Evolutionary conservation across 73 alveolate genomes (phyloP).

Genomic region (Tetrahymena thermophila): DNA sequence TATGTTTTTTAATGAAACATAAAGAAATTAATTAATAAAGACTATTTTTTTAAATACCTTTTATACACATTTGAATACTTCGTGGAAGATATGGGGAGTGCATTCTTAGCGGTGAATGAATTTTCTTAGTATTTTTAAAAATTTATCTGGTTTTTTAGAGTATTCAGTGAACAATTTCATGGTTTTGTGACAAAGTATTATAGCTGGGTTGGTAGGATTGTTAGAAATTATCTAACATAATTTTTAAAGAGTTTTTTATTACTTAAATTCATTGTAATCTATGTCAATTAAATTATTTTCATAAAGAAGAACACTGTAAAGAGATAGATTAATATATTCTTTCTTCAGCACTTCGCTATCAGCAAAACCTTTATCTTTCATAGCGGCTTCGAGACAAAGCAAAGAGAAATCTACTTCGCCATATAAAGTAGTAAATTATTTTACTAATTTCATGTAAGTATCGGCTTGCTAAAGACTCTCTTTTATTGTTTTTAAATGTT

Average conservation of each 20-base stretch:
- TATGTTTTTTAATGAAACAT: too few species aligned
- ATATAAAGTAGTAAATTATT: neutral
- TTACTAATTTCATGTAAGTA: neutral
- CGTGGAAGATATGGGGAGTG: neutral
- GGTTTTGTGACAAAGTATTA: neutral
- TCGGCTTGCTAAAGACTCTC: neutral
- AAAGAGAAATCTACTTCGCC: neutral
- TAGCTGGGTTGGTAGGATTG: neutral
- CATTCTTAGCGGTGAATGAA: neutral
- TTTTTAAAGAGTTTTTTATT: neutral
- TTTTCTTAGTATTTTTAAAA: neutral
- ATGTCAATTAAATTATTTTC: neutral
- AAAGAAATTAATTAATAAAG: too few species aligned
- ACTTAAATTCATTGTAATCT: neutral
- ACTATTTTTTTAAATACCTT: neutral
- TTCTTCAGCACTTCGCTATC: neutral
- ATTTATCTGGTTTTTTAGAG: neutral
- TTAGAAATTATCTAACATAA: neutral
- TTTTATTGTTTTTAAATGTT: neutral
- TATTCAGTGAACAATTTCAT: neutral
- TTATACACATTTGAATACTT: neutral
- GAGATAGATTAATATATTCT: neutral
- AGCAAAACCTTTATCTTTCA: neutral
- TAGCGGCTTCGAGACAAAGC: neutral
- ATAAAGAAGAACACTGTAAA: neutral